Conservation (phyloP, 2,329 filamentous ascomycete genomes). For the Aspergillus sp. region DNA sequence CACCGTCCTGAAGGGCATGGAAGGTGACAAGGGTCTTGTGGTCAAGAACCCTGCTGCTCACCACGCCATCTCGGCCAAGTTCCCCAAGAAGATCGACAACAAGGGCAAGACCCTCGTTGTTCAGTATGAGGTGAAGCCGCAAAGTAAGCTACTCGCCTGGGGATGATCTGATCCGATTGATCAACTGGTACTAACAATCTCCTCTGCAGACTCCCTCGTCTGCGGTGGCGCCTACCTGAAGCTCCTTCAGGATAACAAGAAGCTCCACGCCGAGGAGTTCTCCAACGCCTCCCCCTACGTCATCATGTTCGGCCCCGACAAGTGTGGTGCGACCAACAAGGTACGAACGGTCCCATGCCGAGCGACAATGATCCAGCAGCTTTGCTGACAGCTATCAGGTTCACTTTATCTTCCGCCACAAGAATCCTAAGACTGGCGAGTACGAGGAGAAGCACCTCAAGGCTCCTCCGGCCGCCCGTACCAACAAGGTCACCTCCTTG, state of each 20-base stretch:
- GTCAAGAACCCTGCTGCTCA: conserved; percentile 98
- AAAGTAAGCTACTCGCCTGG: conserved; percentile 65
- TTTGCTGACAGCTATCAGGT: conserved; percentile 46
- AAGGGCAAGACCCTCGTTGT: conserved; percentile 96
- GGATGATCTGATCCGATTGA: not conserved
- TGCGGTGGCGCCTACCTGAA: conserved; percentile 99
- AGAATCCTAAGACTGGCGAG: conserved; percentile 99
- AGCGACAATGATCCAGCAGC: not conserved
- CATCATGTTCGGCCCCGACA: conserved; percentile 99
- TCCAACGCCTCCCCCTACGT: conserved; percentile 96
- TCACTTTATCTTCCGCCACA: conserved; percentile 99
- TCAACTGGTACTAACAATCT: conserved; percentile 3
- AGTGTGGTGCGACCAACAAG: conserved; percentile 99
- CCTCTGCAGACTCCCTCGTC: conserved; percentile 76
- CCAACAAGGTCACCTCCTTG: conserved; percentile 87
- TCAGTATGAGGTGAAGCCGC: conserved; percentile 99
- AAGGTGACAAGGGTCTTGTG: conserved; percentile 93
- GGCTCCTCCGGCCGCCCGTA: conserved; percentile 78
- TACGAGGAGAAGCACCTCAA: conserved; percentile 99
- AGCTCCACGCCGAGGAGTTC: conserved; percentile 96
- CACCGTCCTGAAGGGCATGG: conserved; percentile 81
- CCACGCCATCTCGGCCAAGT: conserved; percentile 99
- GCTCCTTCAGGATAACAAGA: conserved; percentile 96
- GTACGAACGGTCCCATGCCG: conserved; percentile 60
- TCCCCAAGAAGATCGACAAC: conserved; percentile 93